phyloP scores from a whole-genome alignment of 2,329 filamentous ascomycete species.

The Ceratocystis cubensis region DNA sequence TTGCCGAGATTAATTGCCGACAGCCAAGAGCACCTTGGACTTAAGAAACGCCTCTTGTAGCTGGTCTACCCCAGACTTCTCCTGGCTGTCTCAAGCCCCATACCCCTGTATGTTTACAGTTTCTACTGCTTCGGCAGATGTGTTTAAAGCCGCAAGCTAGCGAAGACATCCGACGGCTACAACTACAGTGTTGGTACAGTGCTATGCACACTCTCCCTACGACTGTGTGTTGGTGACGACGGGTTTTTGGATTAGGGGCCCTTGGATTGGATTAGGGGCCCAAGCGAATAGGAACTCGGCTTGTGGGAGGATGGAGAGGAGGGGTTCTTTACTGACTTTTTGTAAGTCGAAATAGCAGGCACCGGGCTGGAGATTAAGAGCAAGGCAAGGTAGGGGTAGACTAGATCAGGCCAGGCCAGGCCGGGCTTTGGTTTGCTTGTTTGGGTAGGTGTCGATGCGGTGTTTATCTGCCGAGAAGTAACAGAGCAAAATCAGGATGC shows the following conservation, averaged over 20 bases:
- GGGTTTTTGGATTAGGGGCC: background rate
- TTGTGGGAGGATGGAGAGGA: background rate
- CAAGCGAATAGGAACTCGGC: background rate
- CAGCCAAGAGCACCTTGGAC: background rate
- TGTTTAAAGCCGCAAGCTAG: conserved; percentile 2
- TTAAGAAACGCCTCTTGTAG: background rate
- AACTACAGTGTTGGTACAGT: background rate
- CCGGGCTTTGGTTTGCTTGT: background rate
- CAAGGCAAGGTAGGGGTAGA: too few species aligned
- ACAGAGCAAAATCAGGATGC: background rate
- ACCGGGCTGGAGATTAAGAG: too few species aligned
- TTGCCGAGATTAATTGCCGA: conserved; percentile 1
- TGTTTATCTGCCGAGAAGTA: background rate
- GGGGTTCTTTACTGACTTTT: too few species aligned
- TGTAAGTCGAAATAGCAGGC: too few species aligned
- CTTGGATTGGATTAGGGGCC: background rate
- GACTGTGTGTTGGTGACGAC: background rate
- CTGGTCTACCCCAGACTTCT: background rate
- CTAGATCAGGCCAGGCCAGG: too few species aligned
- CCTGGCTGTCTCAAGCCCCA: background rate
- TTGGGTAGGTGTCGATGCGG: background rate
- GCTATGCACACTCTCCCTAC: background rate
- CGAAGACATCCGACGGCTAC: background rate
- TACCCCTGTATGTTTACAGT: background rate
- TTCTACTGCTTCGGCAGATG: conserved; percentile 5